Conservation (phyloP, 2,329 filamentous ascomycete genomes). For the Aspergillus novoparasiticus region DNA sequence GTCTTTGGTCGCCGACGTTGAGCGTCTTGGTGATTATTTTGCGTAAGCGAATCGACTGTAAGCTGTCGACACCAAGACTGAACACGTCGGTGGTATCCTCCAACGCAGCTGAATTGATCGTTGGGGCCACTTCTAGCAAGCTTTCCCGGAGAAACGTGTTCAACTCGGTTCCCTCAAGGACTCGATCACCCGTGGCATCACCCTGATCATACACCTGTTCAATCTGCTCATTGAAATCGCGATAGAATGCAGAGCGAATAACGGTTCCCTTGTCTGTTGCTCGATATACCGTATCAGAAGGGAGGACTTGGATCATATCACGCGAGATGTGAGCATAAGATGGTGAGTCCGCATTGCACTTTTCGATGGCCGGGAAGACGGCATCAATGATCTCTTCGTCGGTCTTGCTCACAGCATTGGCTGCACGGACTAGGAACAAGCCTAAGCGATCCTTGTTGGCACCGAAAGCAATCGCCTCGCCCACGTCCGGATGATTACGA, state of each 20-base stretch:
- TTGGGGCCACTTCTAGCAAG: conserved; percentile 42
- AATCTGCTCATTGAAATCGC: conserved; percentile 22
- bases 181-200: conserved; percentile 14
- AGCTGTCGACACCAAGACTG: conserved; percentile 24
- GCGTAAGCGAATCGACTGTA: conserved; percentile 26
- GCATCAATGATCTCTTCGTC: conserved; percentile 51
- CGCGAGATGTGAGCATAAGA: conserved; percentile 34
- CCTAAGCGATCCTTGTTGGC: conserved; percentile 57
- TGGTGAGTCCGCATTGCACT: conserved; percentile 54
- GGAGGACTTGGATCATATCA: conserved; percentile 26
- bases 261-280: conserved; percentile 30
- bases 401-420: conserved; percentile 40
- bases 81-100: conserved; percentile 23
- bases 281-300: conserved; percentile 18
- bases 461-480: conserved; percentile 62
- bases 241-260: conserved; percentile 27
- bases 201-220: conserved; percentile 21
- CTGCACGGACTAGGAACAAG: conserved; percentile 56
- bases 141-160: conserved; percentile 18
- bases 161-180: conserved; percentile 19
- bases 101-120: conserved; percentile 13
- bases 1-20: conserved; percentile 14
- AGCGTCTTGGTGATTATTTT: conserved; percentile 20
- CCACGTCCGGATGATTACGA: conserved; percentile 54
- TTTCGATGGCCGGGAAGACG: conserved; percentile 54